Base-by-base conservation (phyloP, 768 basidiomycete species). In the Cystobasidium tubakii region DNA sequence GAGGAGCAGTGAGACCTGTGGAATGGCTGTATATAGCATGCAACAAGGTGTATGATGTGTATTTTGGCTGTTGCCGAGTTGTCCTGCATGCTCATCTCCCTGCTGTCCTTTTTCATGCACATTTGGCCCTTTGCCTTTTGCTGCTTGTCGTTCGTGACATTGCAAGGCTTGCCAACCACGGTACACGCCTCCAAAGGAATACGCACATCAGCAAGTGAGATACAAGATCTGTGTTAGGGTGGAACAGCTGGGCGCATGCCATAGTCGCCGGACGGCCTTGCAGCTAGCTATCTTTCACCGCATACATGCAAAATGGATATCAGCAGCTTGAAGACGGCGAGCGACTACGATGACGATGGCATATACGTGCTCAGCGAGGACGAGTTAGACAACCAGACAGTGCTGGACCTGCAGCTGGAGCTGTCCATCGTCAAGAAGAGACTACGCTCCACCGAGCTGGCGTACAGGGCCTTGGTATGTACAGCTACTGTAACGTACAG, bases 371-470 rank as follows among this genome's bases (percentile, higher is more conserved):
- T 67, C 21, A 60, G 57, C 57, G 57, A 60, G 57, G 57, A 60
- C 33, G 66, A 67, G 29, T 3, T 34, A 17, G 66, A 67, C 44
- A 33, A 31, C 42, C 44, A 67, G 43, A 54, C 43, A 10, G 42
- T 67, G 50, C 43, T 54, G n/a, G 66, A 67, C 23, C 19, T 71
- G 36, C 69, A 71, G 55, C 69, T 71, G 6, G 54, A 71, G 42
- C 33, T 57, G 25, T 53, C 69, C 42, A 62, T 71, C 39, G 21
- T 71, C 54, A 55, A 44, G 39, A 31, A 44, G 17, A 4, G 55
- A 23, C 69, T 71, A 7, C 36, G 36, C 3, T 31, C 25, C 7
- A 46, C 44, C 10, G 69, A 71, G 36, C 33, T 36, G 12, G 69
- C 69, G 9, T 71, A 71, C 34, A 7, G 43, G 9, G 50, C 53